A percentile compares a stretch with the other conserved stretches of the same genome.
Evolutionary conservation across 2,329 filamentous ascomycete genomes (phyloP).

Genomic region (Phialophora macrospora): DNA sequence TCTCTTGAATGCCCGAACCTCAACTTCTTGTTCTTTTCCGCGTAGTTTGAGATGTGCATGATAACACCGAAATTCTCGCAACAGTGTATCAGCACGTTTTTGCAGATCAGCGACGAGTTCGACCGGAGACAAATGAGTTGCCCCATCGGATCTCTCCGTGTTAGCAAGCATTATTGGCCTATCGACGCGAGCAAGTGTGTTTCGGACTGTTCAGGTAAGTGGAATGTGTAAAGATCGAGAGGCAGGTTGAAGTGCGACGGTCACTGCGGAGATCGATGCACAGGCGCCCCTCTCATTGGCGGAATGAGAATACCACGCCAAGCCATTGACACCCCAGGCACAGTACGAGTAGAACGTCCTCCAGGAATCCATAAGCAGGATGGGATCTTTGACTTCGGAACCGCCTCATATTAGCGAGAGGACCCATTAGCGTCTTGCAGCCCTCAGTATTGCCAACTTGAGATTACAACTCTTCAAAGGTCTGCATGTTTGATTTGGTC

Average conservation of each 20-base stretch:
- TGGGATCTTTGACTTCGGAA: not conserved
- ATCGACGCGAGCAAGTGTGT: not conserved
- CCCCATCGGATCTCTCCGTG: not conserved
- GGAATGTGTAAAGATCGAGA: not conserved
- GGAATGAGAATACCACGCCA: slow-evolving; percentile 13
- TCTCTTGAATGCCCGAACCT: slow-evolving; percentile 56
- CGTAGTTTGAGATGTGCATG: slow-evolving; percentile 49
- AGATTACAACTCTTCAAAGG: slow-evolving; percentile 21
- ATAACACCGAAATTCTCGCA: slow-evolving; percentile 54
- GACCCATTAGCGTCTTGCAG: not conserved
- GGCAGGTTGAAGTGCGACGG: not conserved
- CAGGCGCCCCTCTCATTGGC: not conserved
- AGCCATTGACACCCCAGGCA: not conserved
- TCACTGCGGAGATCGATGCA: slow-evolving; percentile 11
- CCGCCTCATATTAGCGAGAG: not conserved
- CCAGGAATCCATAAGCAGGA: not conserved
- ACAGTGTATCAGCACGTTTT: slow-evolving; percentile 41
- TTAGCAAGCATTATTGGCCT: not conserved
- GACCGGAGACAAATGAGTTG: not conserved
- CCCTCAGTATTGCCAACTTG: not conserved
- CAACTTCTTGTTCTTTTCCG: slow-evolving; percentile 55
- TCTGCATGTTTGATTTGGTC: slow-evolving; percentile 37
- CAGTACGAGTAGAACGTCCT: too few relatives aligned
- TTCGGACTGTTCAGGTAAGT: not conserved
- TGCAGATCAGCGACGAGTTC: slow-evolving; percentile 22